Conservation (phyloP, 2,329 filamentous ascomycete genomes). For the Calonectria pseudoreteaudii region DNA sequence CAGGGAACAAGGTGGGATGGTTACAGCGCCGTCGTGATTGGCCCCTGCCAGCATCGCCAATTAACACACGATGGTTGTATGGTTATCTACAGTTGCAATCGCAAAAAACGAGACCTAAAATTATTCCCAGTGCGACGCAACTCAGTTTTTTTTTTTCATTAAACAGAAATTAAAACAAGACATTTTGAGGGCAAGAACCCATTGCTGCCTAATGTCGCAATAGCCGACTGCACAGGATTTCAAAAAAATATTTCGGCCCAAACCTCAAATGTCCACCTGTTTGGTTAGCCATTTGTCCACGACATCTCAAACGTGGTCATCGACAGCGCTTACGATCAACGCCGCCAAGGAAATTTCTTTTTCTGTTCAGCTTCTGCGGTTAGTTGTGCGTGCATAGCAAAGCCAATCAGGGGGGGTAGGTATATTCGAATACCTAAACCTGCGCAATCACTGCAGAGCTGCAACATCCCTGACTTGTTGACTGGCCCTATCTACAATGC, state of each 20-base stretch:
- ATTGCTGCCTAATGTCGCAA: background rate
- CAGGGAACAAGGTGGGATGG: slow-evolving; percentile 11
- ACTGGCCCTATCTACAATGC: slow-evolving; percentile 34
- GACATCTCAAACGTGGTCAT: background rate
- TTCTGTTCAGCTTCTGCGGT: background rate
- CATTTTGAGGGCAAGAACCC: background rate
- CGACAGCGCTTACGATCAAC: background rate
- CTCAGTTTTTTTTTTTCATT: background rate
- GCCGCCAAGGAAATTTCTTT: background rate
- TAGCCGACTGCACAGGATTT: background rate
- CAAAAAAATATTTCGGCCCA: background rate
- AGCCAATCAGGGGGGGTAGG: background rate
- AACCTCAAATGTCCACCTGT: background rate
- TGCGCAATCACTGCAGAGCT: background rate
- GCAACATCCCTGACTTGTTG: background rate
- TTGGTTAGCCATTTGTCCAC: background rate
- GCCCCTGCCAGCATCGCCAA: slow-evolving; percentile 3
- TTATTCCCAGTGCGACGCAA: background rate
- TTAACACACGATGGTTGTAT: slow-evolving; percentile 8
- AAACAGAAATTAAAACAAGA: background rate
- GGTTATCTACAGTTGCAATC: background rate
- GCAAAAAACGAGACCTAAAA: background rate
- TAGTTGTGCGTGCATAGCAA: background rate
- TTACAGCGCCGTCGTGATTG: slow-evolving; percentile 9
- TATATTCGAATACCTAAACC: background rate